Base-by-base conservation (phyloP, 2,329 filamentous ascomycete species). In the Trichoderma oligosporum region DNA sequence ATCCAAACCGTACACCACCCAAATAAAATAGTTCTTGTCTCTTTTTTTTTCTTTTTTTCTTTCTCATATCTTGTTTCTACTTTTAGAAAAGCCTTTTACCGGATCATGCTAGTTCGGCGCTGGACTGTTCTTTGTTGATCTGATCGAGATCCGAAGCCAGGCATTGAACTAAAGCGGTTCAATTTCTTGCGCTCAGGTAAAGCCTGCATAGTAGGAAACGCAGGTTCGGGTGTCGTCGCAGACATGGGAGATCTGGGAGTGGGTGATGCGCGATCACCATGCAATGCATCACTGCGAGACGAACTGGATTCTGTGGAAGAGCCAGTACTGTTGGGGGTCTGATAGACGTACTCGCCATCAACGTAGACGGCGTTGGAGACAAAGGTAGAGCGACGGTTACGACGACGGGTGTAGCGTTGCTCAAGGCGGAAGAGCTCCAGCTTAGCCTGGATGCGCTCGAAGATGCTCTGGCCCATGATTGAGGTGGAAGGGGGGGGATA, bases 371-470 rank as follows among this genome's bases (percentile, higher is more conserved):
- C 93, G 67, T 90, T 91, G 69, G 89, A 91, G 69, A 88, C 85
- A 73, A 96, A 96, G 60, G 89, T 94, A 55, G 86, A 92, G 71
- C 93, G 90, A 66, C 93, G 89, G 66, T 85, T 76, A 67, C 93
- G 91, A 71, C 91, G 88, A 68, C 88, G 88, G 51, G 92, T 95
- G 79, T 97, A 97, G 67, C 91, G 88, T 77, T 97, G 88, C 78
- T 97, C 93, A 64, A 97, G 86, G 48, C 91, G 89, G 80, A 96
- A 94, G 68, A 97, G 84, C 79, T 97, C 91, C 67, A 95, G 78
- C 79, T 88, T 84, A 60, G 82, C 80, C 65, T 85, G 80, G 70
- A 86, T 80, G 70, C 81, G 79, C 60, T 83, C 78, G 65, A 86
- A 68, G 67, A 86, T 68, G 65, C 76, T 77, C 67, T 77, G 74